Conservation (phyloP, 306 rosid genomes). For the Prunus armeniaca region DNA sequence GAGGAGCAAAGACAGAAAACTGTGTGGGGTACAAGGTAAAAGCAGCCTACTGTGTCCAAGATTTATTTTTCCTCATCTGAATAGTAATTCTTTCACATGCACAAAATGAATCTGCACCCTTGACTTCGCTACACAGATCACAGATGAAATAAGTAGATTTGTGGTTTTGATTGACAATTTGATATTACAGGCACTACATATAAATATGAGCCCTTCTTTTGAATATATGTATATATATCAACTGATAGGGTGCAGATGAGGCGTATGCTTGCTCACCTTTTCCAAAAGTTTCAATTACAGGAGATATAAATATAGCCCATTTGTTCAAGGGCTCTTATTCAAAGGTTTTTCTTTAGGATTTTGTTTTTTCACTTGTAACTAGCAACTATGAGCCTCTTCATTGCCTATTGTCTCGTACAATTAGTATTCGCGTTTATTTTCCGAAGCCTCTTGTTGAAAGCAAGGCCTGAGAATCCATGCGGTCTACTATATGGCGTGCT, state of each 20-base stretch:
- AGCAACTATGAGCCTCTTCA: background rate
- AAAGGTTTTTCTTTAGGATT: background rate
- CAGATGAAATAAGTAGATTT: background rate
- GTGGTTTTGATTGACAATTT: background rate
- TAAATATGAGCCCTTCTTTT: too few relatives aligned
- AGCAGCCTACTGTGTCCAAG: background rate
- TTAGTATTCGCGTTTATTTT: background rate
- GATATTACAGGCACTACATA: too few relatives aligned
- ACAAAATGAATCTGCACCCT: background rate
- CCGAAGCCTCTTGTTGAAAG: slow-evolving; percentile 9
- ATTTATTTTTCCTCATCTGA: background rate
- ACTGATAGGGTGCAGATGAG: background rate
- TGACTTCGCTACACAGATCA: background rate
- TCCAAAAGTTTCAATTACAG: too few relatives aligned
- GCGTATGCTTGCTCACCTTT: background rate
- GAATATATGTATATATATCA: too few relatives aligned
- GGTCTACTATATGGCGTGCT: slow-evolving; percentile 74
- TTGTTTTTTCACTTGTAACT: background rate
- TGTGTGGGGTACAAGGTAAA: background rate
- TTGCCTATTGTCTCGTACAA: background rate
- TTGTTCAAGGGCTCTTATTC: background rate
- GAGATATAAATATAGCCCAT: background rate
- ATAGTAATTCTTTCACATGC: background rate
- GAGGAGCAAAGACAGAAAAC: background rate
- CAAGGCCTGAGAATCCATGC: slow-evolving; percentile 74